Conservation (phyloP, 257 asterid genomes). For the Asclepias syriaca region DNA sequence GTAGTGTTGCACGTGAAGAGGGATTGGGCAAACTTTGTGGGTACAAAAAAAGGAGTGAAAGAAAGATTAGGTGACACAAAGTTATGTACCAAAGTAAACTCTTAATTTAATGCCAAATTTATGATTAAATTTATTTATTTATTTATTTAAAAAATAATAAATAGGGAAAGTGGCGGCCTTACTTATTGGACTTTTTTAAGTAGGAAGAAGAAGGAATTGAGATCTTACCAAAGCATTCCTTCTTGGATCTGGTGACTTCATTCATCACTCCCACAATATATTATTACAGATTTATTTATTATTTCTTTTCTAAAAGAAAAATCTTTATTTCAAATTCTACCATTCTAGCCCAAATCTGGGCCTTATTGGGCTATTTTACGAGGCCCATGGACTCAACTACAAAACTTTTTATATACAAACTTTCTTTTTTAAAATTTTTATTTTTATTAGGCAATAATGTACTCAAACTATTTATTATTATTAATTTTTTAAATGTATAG, state of each 20-base stretch:
- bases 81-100: conserved; percentile 12
- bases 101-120: conserved; percentile 2
- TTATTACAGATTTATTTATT: no score
- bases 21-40: background rate
- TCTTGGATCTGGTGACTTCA: conserved; percentile 34
- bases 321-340: background rate
- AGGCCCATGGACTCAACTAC: background rate
- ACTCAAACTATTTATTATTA: no score
- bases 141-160: no score
- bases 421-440: no score
- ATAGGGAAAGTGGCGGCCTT: background rate
- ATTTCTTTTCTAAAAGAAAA: no score
- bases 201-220: background rate
- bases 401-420: no score
- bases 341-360: no score
- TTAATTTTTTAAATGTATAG: no score
- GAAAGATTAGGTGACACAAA: background rate
- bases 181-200: conserved; percentile 12
- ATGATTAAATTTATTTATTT: no score
- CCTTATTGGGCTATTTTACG: background rate
- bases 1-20: conserved; percentile 1
- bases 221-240: conserved; percentile 21
- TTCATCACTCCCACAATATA: background rate
- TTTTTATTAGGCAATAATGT: no score
- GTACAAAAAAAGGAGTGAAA: background rate